phyloP scores from a whole-genome alignment of 352 stramenopile genomes.

The Phytopythium delawarense region DNA sequence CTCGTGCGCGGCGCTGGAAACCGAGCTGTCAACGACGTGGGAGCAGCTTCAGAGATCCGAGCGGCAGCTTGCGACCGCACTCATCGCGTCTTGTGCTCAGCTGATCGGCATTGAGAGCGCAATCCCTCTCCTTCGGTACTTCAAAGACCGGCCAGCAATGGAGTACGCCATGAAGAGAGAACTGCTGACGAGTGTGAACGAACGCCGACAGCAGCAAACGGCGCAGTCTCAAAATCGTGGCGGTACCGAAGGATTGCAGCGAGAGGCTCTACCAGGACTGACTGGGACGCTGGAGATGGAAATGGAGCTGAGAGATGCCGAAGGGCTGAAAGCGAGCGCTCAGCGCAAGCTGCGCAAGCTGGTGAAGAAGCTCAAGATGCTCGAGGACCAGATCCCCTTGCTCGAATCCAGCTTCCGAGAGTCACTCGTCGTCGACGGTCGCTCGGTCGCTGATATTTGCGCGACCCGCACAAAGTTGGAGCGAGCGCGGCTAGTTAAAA shows the following conservation, averaged over 20 bases:
- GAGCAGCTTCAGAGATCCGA: conserved; percentile 3
- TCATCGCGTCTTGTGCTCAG: background rate
- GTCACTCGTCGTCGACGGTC: conserved; percentile 15
- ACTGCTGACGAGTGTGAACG: background rate
- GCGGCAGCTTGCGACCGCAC: background rate
- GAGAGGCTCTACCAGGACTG: background rate
- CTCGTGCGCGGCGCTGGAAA: conserved; percentile 29
- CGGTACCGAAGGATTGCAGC: background rate
- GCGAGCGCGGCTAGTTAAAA: conserved; percentile 24
- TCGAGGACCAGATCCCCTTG: conserved; percentile 27
- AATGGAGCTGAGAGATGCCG: conserved; percentile 16
- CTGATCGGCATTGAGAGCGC: background rate
- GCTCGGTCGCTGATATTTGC: conserved; percentile 24
- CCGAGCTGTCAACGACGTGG: conserved; percentile 20
- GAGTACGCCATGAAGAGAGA: conserved; percentile 4
- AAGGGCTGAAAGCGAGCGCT: conserved; percentile 17
- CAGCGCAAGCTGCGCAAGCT: conserved; percentile 52
- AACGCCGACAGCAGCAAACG: background rate
- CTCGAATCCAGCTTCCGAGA: conserved; percentile 23
- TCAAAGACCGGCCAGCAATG: conserved; percentile 4
- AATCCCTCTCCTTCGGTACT: conserved; percentile 7
- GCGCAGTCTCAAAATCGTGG: background rate
- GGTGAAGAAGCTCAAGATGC: conserved; percentile 41
- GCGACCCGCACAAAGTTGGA: conserved; percentile 31
- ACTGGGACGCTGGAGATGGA: background rate